Evolutionary conservation across 2,329 filamentous ascomycete species (phyloP).

Genomic region (Magnaporthiopsis poae): DNA sequence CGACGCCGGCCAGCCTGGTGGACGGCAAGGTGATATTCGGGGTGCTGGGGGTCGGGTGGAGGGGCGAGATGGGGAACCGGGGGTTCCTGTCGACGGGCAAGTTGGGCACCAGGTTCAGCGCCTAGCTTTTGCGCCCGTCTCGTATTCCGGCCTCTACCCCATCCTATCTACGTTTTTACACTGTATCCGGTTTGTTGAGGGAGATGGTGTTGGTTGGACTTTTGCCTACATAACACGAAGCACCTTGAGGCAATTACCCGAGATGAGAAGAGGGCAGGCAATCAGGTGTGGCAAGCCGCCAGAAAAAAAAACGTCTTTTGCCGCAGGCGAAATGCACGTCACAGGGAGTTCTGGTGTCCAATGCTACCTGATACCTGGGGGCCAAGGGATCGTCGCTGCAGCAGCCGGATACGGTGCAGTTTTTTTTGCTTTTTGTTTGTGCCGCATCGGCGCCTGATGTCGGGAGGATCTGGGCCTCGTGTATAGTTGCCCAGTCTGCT

Average conservation of each 20-base stretch:
- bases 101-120: slow-evolving; percentile 43
- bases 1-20: slow-evolving; percentile 26
- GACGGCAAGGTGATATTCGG: slow-evolving; percentile 51
- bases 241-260: neutral
- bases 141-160: neutral
- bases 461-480: no score
- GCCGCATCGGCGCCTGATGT: neutral
- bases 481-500: no score
- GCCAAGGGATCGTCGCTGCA: neutral
- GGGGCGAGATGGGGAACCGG: slow-evolving; percentile 77
- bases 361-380: neutral
- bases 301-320: neutral
- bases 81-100: slow-evolving; percentile 83
- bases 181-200: neutral
- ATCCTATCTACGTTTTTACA: neutral
- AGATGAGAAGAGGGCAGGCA: neutral
- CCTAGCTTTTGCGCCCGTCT: neutral
- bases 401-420: neutral
- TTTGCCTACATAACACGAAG: neutral
- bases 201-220: neutral
- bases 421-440: neutral
- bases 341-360: slow-evolving; percentile 4
- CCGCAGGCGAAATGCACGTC: neutral
- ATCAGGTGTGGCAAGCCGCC: neutral
- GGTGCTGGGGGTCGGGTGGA: slow-evolving; percentile 78